Evolutionary conservation across 164 flowering plant genomes (phyloP).

Genomic region (Liquidambar formosana): DNA sequence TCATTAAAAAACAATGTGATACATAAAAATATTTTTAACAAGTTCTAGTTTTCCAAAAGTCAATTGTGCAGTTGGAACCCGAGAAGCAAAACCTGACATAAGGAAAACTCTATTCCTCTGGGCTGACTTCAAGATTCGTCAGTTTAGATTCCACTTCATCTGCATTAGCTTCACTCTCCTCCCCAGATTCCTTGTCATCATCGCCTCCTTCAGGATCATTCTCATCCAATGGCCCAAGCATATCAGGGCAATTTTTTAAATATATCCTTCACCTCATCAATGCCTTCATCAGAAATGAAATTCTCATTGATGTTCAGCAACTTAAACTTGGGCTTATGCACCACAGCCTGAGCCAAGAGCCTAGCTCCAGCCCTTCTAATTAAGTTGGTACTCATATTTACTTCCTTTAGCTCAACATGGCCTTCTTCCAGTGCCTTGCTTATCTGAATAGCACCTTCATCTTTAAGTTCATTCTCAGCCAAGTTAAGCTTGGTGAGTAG

Average conservation of each 20-base stretch:
- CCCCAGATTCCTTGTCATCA: conserved; percentile 45
- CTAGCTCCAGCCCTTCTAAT: conserved; percentile 75
- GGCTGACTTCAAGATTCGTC: conserved; percentile 47
- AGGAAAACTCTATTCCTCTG: conserved; percentile 27
- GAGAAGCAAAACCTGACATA: no score
- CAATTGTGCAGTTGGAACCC: neutral
- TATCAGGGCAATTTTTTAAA: conserved; percentile 53
- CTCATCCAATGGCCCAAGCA: conserved; percentile 81
- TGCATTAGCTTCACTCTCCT: conserved; percentile 29
- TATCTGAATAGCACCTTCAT: conserved; percentile 63
- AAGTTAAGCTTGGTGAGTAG: conserved; percentile 60
- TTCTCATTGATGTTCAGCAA: conserved; percentile 71
- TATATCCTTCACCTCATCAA: conserved; percentile 72
- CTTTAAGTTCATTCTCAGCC: conserved; percentile 82
- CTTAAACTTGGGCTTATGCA: conserved; percentile 55
- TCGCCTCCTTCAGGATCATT: conserved; percentile 85
- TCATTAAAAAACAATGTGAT: conserved; percentile 4
- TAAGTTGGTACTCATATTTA: conserved; percentile 64
- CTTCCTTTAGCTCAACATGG: conserved; percentile 49
- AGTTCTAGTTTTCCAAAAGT: neutral
- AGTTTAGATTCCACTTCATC: conserved; percentile 58
- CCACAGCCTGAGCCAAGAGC: conserved; percentile 53
- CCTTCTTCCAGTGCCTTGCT: conserved; percentile 54
- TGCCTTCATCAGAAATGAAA: conserved; percentile 81
- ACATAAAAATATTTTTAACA: neutral